Base-by-base conservation (phyloP, 2,329 filamentous ascomycete genomes). In the Trichoderma simmonsii region DNA sequence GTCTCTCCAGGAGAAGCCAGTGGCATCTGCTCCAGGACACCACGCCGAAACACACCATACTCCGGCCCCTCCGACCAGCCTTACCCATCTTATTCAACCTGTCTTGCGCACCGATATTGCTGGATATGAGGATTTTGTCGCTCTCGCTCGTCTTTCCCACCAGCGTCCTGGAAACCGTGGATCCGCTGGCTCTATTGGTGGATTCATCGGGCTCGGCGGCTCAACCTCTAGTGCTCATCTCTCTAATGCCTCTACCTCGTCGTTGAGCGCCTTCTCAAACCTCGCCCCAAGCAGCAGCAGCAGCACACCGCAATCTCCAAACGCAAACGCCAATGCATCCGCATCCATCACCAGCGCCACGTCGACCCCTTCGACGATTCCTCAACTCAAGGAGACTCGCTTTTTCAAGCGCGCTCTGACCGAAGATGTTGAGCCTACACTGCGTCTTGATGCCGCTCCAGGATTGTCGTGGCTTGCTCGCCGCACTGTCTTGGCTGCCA, bases 351-450 rank as follows among this genome's bases (percentile, higher is more conserved):
- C 83, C 51, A 88, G 86, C 76, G 79, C 81, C 14, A 79, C 79
- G 62, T 86, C 86, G 3, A 77, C 78, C 28, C 75, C 81, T 48
- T 75, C 81, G 39, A 79, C 79, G 28, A 74, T 88, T 39, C 90
- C 88, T 3, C 90, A 91, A 5, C 83, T 99, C 54, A 97, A 96
- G 78, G 96, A 98, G 71, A 93, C 92, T 32, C 93, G 92, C 75
- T 99, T 98, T 79, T 99, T 95, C 84, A 98, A 98, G 83, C 91
- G 96, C 61, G 91, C 91, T 6, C 82, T 98, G 30, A 87, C 89
- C 24, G 96, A 99, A 80, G 96, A 99, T 78, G 93, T 99, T 71
- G 96, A 99, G 79, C 96, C 96, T 0, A 97, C 96, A 0, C 84
- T 99, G 11, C 91, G 96, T 56, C 88, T 99, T 4, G 96, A 99